Evolutionary conservation across 768 basidiomycete genomes (phyloP), one percentile per base, ranked within the genome.

Genomic region (Serendipita sp.): DNA sequence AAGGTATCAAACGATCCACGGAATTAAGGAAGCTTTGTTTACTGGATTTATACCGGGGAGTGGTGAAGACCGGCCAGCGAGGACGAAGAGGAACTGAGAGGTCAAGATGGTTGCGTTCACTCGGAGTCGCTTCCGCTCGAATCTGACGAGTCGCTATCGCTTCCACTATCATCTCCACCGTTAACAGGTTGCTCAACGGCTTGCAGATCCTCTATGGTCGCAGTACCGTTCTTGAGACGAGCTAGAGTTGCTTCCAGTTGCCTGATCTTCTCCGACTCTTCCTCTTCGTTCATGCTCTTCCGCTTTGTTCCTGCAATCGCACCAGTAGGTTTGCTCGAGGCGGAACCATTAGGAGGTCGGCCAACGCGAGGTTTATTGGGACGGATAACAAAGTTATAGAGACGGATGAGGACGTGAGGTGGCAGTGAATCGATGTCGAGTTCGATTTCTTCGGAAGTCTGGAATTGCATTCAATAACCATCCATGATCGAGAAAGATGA

Each of bases 391-490:
- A 90, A 92, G 75, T 95, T 94, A 78, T 97, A 99, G 33, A 99
- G 80, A 75, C 91, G 91, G 63, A 88, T 87, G 63, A 97, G 82
- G 50, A 96, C 94, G 34, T 81, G 74, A 4, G 88, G 79, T 58
- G 96, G 94, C 36, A 99, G 78, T 44, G 84, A 77, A 71, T 98
- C 96, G 71, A 99, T 98, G 75, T 99, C 96, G 46, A 99, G 83
- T 74, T 99, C 96, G 70, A 99, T 97, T 77, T 99, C 96, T 74
- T 97, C 92, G 52, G 87, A 88, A 74, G 90, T 92, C 90, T 92
- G 63, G 53, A 64, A 67, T 45, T n/a, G 68, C 62, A 23, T 44
- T 44, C 13, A 62, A 65, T 66, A 65, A 70, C 65, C 64, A 65
- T 5, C 37, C 34, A n/a, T 34, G 66, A 46, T 18, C 66, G 36